Evolutionary conservation across 139 green algal species (phyloP), one percentile per base, ranked within the genome.

Genomic region (Chlorella sp.): DNA sequence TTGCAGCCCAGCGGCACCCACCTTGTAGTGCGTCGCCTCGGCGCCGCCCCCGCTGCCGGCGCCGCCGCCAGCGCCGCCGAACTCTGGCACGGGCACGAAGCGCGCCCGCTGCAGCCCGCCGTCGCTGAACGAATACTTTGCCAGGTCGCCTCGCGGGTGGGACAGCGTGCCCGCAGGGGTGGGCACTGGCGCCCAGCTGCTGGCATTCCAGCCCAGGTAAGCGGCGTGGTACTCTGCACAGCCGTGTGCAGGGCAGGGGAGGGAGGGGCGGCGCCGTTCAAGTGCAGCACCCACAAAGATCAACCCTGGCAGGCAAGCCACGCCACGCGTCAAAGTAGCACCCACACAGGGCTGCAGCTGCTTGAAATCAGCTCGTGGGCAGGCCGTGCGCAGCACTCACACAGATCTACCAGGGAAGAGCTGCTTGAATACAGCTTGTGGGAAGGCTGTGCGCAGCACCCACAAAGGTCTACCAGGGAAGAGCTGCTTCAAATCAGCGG

Each of bases 181-280:
- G 37, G 69, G 26, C 2, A n/a, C 37, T 14, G 83, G 22, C 28
- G 83, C 83, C 83, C 83, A 88, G 26, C 11, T 39, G 28, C 66
- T 66, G 39, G 83, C 83, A 80, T 88, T 37, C 83, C 83, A 88
- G 39, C 83, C 83, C 11, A 88, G 66, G 37, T 80, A 64, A 34
- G 36, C 60, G 26, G 66, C 39, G 66, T 37, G 37, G 48, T 34
- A 88, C 66, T 64, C 83, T 88, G 83, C 36, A 78, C 15, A 60
- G 78, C n/a, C n/a, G 39, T n/a, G 79, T 32, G 40, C 77, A 53
- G 37, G 34, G 34, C 19, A 22, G 77, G n/a, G 77, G 77, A 36
- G 37, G 77, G 36, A 22, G 34, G 37, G 26, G 1, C 0, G 36
- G 34, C 7, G 76, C 36, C 0, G 76, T 22, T 32, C 37, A 60